Conservation (phyloP, 495 filamentous ascomycete species). For the Xylaria scruposa region DNA sequence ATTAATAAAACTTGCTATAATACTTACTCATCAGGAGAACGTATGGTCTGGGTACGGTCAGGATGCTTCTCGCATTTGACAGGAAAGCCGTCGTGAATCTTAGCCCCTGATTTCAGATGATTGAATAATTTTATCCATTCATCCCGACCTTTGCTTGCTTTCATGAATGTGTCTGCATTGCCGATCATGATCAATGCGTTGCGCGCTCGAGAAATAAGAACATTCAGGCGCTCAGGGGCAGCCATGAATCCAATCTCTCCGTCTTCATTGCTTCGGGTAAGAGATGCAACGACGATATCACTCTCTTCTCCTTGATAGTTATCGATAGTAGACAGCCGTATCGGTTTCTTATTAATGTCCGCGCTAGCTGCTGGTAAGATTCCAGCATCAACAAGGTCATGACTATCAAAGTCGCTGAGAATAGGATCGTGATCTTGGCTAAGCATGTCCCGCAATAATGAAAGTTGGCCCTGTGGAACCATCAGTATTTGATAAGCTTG, state of each 20-base stretch:
- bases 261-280: constrained; percentile 69
- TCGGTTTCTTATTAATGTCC: constrained; percentile 54
- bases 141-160: constrained; percentile 63
- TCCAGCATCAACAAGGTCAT: constrained; percentile 71
- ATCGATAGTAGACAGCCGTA: constrained; percentile 74
- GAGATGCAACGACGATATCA: constrained; percentile 71
- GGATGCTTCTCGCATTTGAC: constrained; percentile 73
- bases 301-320: constrained; percentile 86
- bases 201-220: constrained; percentile 73
- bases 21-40: constrained; percentile 49
- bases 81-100: constrained; percentile 74
- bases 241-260: constrained; percentile 80
- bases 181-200: constrained; percentile 74
- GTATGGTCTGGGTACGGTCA: constrained; percentile 36
- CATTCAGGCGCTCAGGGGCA: constrained; percentile 71
- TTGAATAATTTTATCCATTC: constrained; percentile 67
- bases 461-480: constrained; percentile 64
- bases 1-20: too few relatives aligned
- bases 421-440: constrained; percentile 60
- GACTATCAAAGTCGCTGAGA: constrained; percentile 73
- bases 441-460: constrained; percentile 61
- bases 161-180: constrained; percentile 70
- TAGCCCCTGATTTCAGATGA: constrained; percentile 56
- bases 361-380: constrained; percentile 63
- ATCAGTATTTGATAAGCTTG: constrained; percentile 10